Percentiles rank a stretch among this genome's conserved stretches.
Conservation (phyloP, 148 eudicot species). For the Gaultheria prostrata region DNA sequence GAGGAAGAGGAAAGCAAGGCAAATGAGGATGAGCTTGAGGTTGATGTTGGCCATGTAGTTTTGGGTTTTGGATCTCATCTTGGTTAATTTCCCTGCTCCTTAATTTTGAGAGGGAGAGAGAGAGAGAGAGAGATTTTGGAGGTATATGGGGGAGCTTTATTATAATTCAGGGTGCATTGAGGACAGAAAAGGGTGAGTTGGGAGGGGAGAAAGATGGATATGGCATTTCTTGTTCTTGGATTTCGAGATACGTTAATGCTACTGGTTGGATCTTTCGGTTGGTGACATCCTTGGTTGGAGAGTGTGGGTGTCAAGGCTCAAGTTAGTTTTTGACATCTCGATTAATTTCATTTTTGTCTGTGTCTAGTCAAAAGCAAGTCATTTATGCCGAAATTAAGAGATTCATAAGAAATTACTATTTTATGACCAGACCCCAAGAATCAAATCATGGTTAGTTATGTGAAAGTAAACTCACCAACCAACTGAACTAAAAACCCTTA, state of each 20-base stretch:
- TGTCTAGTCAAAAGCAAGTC: too few relatives aligned
- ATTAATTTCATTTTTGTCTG: too few relatives aligned
- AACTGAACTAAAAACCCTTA: too few relatives aligned
- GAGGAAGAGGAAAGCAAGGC: conserved; percentile 36
- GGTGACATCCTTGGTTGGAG: not conserved
- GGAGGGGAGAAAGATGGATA: not conserved
- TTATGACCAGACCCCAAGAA: too few relatives aligned
- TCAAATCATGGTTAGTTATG: too few relatives aligned
- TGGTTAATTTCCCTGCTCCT: not conserved
- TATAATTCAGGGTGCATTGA: not conserved
- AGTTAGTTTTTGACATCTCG: too few relatives aligned
- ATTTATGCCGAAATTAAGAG: too few relatives aligned
- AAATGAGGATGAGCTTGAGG: conserved; percentile 36
- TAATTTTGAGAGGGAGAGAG: not conserved
- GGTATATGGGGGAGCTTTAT: not conserved
- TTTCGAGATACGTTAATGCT: not conserved
- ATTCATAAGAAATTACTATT: too few relatives aligned
- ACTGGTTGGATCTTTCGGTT: not conserved
- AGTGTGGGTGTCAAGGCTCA: not conserved
- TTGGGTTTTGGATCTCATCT: conserved; percentile 44
- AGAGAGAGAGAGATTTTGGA: not conserved
- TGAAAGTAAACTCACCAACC: too few relatives aligned
- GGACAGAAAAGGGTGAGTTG: not conserved
- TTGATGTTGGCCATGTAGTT: conserved; percentile 26
- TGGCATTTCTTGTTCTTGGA: not conserved